These are phyloP conservation scores for Raffaelea ambrosiae DNA, from an alignment of 2,329 filamentous ascomycete genomes.

Conservation along the genomic window DNA sequence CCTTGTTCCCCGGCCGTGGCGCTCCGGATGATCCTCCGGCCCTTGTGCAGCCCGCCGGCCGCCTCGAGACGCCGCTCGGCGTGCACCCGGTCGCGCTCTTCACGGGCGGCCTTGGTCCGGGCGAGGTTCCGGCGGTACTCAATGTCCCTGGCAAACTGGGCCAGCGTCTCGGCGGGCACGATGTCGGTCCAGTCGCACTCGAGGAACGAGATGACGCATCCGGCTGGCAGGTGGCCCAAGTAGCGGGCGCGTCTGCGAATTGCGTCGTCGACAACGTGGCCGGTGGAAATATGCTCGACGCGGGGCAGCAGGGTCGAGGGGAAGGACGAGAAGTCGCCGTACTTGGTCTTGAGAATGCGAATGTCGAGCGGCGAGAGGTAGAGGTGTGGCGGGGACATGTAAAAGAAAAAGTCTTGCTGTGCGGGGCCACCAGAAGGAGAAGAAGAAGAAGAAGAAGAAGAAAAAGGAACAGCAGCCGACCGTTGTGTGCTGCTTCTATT, in stretches of 20 bases:
- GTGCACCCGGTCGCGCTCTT: conserved; percentile 76
- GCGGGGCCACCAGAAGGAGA: too few relatives aligned
- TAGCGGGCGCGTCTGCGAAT: conserved; percentile 80
- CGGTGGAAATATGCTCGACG: conserved; percentile 82
- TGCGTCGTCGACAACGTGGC: conserved; percentile 79
- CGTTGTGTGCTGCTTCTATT: neutral
- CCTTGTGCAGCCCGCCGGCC: conserved; percentile 35
- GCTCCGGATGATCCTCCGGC: conserved; percentile 11
- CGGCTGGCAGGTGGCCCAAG: conserved; percentile 74
- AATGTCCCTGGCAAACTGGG: conserved; percentile 67
- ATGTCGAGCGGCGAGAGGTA: conserved; percentile 90
- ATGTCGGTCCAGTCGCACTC: conserved; percentile 96
- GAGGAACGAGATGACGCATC: conserved; percentile 84
- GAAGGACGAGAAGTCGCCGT: conserved; percentile 73
- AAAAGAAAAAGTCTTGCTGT: conserved; percentile 67
- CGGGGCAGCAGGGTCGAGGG: conserved; percentile 79
- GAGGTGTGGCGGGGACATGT: conserved; percentile 77
- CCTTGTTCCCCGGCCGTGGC: conserved; percentile 12
- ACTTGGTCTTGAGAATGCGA: conserved; percentile 81
- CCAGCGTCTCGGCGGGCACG: conserved; percentile 66
- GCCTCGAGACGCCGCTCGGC: conserved; percentile 77
- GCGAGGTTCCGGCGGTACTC: conserved; percentile 68
- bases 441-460: too few relatives aligned
- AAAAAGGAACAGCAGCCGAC: neutral
- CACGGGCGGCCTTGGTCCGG: conserved; percentile 71